Conservation (phyloP, 176 grass and related monocot species). For the Cymbopogon citratus region DNA sequence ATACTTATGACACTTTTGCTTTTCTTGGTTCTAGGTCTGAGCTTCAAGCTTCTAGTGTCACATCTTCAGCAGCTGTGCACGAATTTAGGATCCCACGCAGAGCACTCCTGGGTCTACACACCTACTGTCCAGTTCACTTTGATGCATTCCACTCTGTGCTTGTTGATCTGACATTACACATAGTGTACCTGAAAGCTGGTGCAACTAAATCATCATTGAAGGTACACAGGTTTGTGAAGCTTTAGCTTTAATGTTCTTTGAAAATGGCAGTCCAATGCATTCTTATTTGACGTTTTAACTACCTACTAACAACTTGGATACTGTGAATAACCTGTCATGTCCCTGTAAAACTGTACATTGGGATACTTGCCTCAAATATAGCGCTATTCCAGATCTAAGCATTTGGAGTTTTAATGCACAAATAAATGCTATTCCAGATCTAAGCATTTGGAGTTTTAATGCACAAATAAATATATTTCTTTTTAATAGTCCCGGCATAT, state of each 20-base stretch:
- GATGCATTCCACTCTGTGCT: constrained; percentile 84
- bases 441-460: background rate
- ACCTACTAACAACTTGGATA: background rate
- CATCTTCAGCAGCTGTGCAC: constrained; percentile 69
- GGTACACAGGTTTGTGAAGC: constrained; percentile 90
- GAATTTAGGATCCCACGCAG: constrained; percentile 90
- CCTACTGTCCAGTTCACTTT: constrained; percentile 96
- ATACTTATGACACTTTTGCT: constrained; percentile 17
- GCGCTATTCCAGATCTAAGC: background rate
- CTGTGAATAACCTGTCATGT: background rate
- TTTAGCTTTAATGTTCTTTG: constrained; percentile 48
- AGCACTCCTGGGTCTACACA: constrained; percentile 82
- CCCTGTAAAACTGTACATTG: constrained; percentile 7
- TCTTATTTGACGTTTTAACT: constrained; percentile 14
- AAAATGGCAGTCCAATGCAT: constrained; percentile 17
- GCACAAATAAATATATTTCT: background rate
- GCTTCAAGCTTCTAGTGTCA: constrained; percentile 51
- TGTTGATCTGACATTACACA: constrained; percentile 88
- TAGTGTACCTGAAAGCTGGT: constrained; percentile 91
- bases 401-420: background rate
- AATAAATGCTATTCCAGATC: background rate
- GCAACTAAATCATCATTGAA: constrained; percentile 67
- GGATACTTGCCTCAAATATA: background rate
- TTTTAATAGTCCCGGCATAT: background rate
- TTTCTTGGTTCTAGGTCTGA: constrained; percentile 61